Base-by-base conservation (phyloP, 768 basidiomycete genomes). In the Lyophyllum decastes region DNA sequence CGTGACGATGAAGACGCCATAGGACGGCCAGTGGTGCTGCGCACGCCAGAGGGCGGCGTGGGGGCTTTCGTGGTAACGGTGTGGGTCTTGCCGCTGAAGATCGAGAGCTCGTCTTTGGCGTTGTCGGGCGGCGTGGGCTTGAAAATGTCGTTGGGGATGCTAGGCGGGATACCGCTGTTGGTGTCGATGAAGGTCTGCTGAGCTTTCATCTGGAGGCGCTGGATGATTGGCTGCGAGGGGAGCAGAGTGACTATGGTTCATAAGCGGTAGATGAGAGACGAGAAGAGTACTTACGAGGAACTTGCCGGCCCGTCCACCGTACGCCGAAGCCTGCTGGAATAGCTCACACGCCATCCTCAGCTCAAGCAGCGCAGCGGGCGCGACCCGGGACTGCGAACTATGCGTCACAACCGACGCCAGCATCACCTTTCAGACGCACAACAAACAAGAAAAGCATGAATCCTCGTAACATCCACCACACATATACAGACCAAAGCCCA, bases 361-460 rank as follows among this genome's bases (percentile, higher is more conserved):
- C 67, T 92, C 88, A 14, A 83, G 65, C 57, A 92, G 67, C 0
- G 92, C 90, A 12, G 87, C 88, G 14, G 83, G 77, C 0, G 89
- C 89, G 19, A 88, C 85, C 66, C 88, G 90, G 1, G 84, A 88
- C 38, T 77, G 77, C 14, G 84, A 79, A 33, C 83, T 82, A 52
- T 87, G 86, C 12, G 87, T 90, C 1, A 89, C 88, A n/a, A 92
- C 83, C 9, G 90, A 88, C 11, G 87, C 83, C 40, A 92, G 67
- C 83, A 92, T 87, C 25, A 91, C 84, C 90, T 91, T 30, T 10
- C 61, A 21, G 24, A 54, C 14, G 9, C 7, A 38, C 14, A 7
- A 16, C 7, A 38, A 7, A 3, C 35, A 52, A 51, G 49, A 59
- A 16, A 12, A 12, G n/a, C n/a, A 43, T 19, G 17, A 1, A 26